phyloP scores from a whole-genome alignment of 2,329 filamentous ascomycete genomes.

The Fusarium sp. region DNA sequence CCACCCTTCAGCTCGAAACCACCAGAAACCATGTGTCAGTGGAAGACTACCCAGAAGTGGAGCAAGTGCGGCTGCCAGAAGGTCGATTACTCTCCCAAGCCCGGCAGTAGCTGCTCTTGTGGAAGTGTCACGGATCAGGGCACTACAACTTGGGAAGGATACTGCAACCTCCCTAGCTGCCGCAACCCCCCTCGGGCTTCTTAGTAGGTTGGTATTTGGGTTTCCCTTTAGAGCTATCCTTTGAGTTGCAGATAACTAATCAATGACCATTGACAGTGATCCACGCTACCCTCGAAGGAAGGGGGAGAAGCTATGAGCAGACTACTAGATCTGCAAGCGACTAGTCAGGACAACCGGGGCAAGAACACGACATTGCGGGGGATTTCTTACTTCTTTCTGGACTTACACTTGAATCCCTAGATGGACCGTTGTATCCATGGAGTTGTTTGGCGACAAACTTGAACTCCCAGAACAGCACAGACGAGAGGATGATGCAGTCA shows the following conservation, averaged over 20 bases:
- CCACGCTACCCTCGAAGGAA: constrained; percentile 39
- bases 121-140: constrained; percentile 45
- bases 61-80: constrained; percentile 50
- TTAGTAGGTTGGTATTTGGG: constrained; percentile 43
- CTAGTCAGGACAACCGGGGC: neutral
- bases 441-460: constrained; percentile 32
- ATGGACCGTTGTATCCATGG: constrained; percentile 36
- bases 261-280: constrained; percentile 22
- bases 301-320: constrained; percentile 41
- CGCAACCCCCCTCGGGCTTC: constrained; percentile 46
- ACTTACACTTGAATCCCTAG: constrained; percentile 29
- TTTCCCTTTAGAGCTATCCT: constrained; percentile 15
- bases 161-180: constrained; percentile 49
- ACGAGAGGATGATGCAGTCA: constrained; percentile 40
- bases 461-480: constrained; percentile 38
- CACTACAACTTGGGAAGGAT: constrained; percentile 49
- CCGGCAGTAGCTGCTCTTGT: constrained; percentile 48
- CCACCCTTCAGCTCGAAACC: neutral
- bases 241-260: constrained; percentile 24
- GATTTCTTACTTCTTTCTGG: constrained; percentile 21
- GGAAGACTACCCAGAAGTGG: constrained; percentile 50
- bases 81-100: constrained; percentile 42
- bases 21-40: constrained; percentile 50
- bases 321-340: constrained; percentile 6
- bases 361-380: constrained; percentile 3